Base-by-base conservation (phyloP, 1,139 yeast genomes). In the Lodderomyces margitis region DNA sequence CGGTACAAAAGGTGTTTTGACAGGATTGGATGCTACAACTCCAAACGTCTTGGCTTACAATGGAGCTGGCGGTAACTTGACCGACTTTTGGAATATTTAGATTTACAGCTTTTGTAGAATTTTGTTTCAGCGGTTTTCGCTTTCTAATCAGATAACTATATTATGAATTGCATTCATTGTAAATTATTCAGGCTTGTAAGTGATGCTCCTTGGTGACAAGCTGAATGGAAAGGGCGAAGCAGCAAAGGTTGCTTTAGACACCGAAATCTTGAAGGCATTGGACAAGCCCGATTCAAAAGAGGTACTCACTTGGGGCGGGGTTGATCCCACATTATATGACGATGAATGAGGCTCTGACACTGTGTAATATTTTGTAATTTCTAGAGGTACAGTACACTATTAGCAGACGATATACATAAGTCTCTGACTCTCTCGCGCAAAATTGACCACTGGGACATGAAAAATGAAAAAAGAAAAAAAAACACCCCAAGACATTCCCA, bases 31-130 rank as follows among this genome's bases (percentile, higher is more conserved):
- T 51, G 75, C 67, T 21, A 87, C 77, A 44, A 86, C 98, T 42
- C 96, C 96, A 56, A 92, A 92, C 70, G 69, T 83, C 47, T 79
- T 92, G 66, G 89, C 92, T 42, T 92, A 70, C 78, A 92, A 92
- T 62, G 98, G 98, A 70, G 97, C 83, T 49, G 96, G 96, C 52
- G 81, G 81, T 64, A 83, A 83, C 66, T 64, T 87, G 59, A 70
- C 81, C 45, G 78, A 74, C 41, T 85, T 87, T 76, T 87, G 94
- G 94, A 42, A 34, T 37, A 12, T 27, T 12, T 34, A 34, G 28
- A 15, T 10, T 11, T 16, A 16, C 11, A 23, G n/a, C 5, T 5
- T n/a, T 25, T n/a, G 30, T 25, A 25, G 16, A 25, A 9, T 6
- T 25, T 25, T 25, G 16, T 9, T n/a, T 5, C 12, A 12, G 16